phyloP scores from a whole-genome alignment of 1,284 basidiomycete genomes.

The Macrocystidia cucumis region DNA sequence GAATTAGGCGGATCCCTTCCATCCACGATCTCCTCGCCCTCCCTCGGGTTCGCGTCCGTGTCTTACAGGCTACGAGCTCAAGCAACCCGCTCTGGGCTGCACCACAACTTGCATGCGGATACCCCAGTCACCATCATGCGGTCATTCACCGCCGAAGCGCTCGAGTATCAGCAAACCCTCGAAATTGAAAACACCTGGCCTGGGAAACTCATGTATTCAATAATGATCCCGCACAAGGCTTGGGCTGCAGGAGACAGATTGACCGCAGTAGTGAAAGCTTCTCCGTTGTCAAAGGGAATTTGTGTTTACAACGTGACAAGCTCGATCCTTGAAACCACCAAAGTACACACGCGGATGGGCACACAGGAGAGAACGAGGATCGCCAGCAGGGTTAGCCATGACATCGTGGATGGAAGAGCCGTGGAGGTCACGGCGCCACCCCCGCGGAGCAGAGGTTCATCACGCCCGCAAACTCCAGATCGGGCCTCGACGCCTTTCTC shows the following conservation, averaged over 20 bases:
- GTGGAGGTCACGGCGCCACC: conserved; percentile 26
- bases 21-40: conserved; percentile 58
- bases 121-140: conserved; percentile 64
- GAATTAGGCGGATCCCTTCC: conserved; percentile 78
- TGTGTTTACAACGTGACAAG: conserved; percentile 62
- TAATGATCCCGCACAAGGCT: conserved; percentile 83
- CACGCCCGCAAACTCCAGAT: no score
- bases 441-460: background rate
- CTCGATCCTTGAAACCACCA: conserved; percentile 71
- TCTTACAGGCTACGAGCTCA: conserved; percentile 84
- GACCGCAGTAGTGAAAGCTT: conserved; percentile 80
- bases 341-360: conserved; percentile 48
- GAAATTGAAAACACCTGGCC: conserved; percentile 97
- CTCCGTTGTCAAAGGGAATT: conserved; percentile 81
- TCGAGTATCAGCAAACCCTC: conserved; percentile 92
- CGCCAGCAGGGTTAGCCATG: conserved; percentile 62
- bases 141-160: conserved; percentile 71
- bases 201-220: conserved; percentile 87
- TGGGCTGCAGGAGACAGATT: conserved; percentile 86
- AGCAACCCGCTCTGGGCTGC: conserved; percentile 58
- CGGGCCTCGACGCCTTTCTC: conserved; percentile 1
- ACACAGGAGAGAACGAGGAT: conserved; percentile 57
- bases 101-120: conserved; percentile 61
- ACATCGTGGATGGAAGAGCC: conserved; percentile 59
- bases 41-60: conserved; percentile 58